Evolutionary conservation across 1,284 basidiomycete species (phyloP).

Genomic region (Amylostereum areolatum): DNA sequence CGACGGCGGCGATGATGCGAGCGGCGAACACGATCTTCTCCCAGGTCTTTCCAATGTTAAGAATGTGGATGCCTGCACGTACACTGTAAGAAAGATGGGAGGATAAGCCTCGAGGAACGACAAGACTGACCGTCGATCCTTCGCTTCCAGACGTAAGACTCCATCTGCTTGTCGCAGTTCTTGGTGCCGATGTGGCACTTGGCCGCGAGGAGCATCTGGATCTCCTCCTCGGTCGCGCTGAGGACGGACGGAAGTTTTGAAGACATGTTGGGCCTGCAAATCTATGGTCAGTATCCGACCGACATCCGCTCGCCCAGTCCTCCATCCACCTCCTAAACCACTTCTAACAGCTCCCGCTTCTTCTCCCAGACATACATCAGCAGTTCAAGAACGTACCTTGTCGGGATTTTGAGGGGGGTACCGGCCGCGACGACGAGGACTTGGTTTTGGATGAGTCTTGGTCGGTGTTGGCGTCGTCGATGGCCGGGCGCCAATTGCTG

Average conservation of each 20-base stretch:
- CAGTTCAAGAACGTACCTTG: too few species aligned
- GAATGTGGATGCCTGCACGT: constrained; percentile 80
- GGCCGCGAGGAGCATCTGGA: constrained; percentile 90
- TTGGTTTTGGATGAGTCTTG: too few species aligned
- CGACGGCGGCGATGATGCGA: constrained; percentile 89
- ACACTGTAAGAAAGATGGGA: constrained; percentile 8
- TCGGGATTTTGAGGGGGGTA: too few species aligned
- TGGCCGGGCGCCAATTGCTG: too few species aligned
- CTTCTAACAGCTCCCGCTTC: too few species aligned
- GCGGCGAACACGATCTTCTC: constrained; percentile 97
- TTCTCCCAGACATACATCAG: too few species aligned
- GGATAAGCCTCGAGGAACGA: constrained; percentile 1
- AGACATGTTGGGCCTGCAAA: constrained; percentile 43
- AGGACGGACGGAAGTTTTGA: constrained; percentile 93
- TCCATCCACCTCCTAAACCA: constrained; percentile 23
- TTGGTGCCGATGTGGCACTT: constrained; percentile 97
- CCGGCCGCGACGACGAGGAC: too few species aligned
- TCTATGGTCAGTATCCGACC: constrained; percentile 14
- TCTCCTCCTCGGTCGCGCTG: constrained; percentile 95
- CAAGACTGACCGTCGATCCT: constrained; percentile 85
- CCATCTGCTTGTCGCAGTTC: constrained; percentile 99
- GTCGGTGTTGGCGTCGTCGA: too few species aligned
- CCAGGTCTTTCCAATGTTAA: constrained; percentile 99
- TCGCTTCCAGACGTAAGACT: constrained; percentile 96
- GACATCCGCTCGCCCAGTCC: constrained; percentile 26